Percentiles rank a stretch among this genome's conserved stretches.
phyloP scores from a whole-genome alignment of 2,329 filamentous ascomycete genomes.

The Ceratocystis alfenasii region DNA sequence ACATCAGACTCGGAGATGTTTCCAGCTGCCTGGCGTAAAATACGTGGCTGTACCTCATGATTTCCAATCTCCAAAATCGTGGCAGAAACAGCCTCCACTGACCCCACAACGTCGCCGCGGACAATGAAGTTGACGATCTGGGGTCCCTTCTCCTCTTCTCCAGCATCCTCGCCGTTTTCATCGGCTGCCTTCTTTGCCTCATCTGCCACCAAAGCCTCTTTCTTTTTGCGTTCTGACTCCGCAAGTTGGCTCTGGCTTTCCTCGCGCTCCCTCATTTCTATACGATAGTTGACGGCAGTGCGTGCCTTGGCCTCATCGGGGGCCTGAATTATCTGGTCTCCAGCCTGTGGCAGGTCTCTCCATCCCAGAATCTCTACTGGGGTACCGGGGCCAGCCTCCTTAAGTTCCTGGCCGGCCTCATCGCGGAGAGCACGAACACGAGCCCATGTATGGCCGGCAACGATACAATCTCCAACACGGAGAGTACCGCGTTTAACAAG shows the following conservation, averaged over 20 bases:
- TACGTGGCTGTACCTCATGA: conserved; percentile 64
- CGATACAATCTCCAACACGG: conserved; percentile 65
- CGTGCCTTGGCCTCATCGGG: conserved; percentile 66
- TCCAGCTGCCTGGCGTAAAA: conserved; percentile 69
- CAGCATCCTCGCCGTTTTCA: conserved; percentile 28
- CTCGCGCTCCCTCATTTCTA: conserved; percentile 57
- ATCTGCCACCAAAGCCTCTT: conserved; percentile 39
- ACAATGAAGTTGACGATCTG: conserved; percentile 66
- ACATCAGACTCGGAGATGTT: conserved; percentile 75
- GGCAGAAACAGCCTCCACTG: conserved; percentile 77
- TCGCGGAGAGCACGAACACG: conserved; percentile 74
- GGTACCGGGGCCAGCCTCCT: conserved; percentile 70
- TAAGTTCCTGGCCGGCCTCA: conserved; percentile 62
- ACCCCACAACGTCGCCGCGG: conserved; percentile 88
- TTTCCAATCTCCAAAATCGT: conserved; percentile 69
- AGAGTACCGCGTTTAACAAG: conserved; percentile 82
- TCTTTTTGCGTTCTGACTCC: conserved; percentile 54
- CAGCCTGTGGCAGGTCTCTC: conserved; percentile 69
- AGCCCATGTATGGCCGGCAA: conserved; percentile 80
- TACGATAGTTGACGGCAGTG: conserved; percentile 62
- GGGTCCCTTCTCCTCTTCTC: conserved; percentile 29
- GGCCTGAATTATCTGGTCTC: conserved; percentile 78
- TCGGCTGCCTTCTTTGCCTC: conserved; percentile 31
- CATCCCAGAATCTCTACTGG: conserved; percentile 93
- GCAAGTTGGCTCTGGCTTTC: conserved; percentile 73